These are phyloP conservation scores for Monosporascus sp. DNA, from an alignment of 2,329 filamentous ascomycete genomes.

Conservation along the genomic window DNA sequence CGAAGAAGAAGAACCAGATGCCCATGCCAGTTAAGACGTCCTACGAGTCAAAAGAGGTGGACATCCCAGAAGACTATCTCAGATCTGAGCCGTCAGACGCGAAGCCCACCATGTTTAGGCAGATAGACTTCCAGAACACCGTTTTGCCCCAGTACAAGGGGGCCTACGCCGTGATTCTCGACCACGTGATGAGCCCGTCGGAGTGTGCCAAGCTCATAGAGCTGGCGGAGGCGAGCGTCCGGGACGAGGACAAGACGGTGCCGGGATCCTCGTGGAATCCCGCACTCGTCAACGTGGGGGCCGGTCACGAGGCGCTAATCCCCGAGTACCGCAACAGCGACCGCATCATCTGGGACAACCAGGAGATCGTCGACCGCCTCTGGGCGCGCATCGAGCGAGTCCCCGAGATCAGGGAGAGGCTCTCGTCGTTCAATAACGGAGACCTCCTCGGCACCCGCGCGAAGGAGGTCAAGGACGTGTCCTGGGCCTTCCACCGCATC, in stretches of 20 bases:
- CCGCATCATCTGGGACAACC: slow-evolving; percentile 70
- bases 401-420: slow-evolving; percentile 34
- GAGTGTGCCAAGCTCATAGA: slow-evolving; percentile 56
- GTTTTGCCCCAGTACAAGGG: slow-evolving; percentile 46
- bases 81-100: slow-evolving; percentile 34
- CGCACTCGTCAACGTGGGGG: slow-evolving; percentile 63
- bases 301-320: slow-evolving; percentile 51
- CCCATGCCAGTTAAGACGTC: slow-evolving; percentile 19
- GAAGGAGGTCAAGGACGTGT: slow-evolving; percentile 5
- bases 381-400: slow-evolving; percentile 51
- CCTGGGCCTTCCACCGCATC: slow-evolving; percentile 44
- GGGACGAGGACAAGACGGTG: slow-evolving; percentile 33
- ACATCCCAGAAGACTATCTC: slow-evolving; percentile 42
- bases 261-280: slow-evolving; percentile 51
- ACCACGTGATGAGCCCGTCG: slow-evolving; percentile 53
- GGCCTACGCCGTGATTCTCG: slow-evolving; percentile 55
- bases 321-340: slow-evolving; percentile 62
- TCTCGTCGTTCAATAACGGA: slow-evolving; percentile 30
- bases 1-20: neutral
- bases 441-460: slow-evolving; percentile 28
- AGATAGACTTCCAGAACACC: slow-evolving; percentile 49
- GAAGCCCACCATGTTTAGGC: slow-evolving; percentile 36
- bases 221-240: slow-evolving; percentile 47
- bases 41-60: slow-evolving; percentile 31
- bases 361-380: slow-evolving; percentile 55